Percentiles rank a stretch among this genome's conserved stretches.
phyloP scores from a whole-genome alignment of 2,329 filamentous ascomycete genomes.

The Emergomyces orientalis region DNA sequence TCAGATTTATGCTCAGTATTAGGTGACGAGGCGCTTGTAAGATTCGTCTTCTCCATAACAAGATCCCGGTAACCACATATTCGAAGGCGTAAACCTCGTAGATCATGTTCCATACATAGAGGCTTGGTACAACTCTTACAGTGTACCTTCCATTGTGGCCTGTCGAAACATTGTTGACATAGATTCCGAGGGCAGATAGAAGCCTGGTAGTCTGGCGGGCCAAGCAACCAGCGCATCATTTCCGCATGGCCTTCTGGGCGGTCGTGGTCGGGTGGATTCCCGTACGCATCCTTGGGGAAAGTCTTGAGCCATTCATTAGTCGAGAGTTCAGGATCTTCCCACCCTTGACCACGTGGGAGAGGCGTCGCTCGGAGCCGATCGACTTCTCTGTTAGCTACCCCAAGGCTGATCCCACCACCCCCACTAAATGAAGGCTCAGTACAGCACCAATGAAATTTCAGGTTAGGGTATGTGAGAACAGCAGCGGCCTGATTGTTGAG shows the following conservation, averaged over 20 bases:
- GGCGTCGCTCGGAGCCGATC: slow-evolving; percentile 50
- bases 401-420: slow-evolving; percentile 50
- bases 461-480: slow-evolving; percentile 36
- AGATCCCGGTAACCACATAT: slow-evolving; percentile 51
- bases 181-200: slow-evolving; percentile 47
- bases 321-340: slow-evolving; percentile 47
- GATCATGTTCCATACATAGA: slow-evolving; percentile 52
- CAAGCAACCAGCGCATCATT: slow-evolving; percentile 41
- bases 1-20: not conserved
- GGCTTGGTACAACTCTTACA: slow-evolving; percentile 49
- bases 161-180: slow-evolving; percentile 49
- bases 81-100: slow-evolving; percentile 46
- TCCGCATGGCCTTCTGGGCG: slow-evolving; percentile 33
- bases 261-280: slow-evolving; percentile 33
- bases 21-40: slow-evolving; percentile 25
- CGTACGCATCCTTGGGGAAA: slow-evolving; percentile 33
- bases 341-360: slow-evolving; percentile 45
- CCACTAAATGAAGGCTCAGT: slow-evolving; percentile 52
- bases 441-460: slow-evolving; percentile 53
- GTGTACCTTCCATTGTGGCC: slow-evolving; percentile 51
- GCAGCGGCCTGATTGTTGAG: slow-evolving; percentile 26
- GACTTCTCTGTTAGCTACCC: slow-evolving; percentile 45
- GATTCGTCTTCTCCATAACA: slow-evolving; percentile 39
- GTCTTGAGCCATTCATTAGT: slow-evolving; percentile 34
- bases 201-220: slow-evolving; percentile 37